Percentiles rank a stretch among this genome's conserved stretches.
Evolutionary conservation across 169 alveolate species (phyloP).

Genomic region (Besnoitia besnoiti): DNA sequence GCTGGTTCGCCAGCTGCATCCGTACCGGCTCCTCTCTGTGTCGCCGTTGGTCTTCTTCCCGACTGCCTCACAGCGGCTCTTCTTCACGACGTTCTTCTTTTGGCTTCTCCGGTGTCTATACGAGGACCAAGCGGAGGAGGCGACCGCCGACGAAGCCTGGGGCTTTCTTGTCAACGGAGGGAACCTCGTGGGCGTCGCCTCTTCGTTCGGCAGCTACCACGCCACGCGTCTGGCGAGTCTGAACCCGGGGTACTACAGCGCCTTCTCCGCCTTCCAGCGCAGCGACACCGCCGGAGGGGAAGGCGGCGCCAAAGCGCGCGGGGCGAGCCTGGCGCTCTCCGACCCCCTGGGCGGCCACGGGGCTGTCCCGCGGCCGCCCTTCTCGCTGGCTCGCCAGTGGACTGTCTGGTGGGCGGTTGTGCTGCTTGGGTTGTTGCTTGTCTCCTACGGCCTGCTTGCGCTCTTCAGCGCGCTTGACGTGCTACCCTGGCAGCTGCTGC

Average conservation of each 20-base stretch:
- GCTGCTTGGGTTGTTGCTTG: not conserved
- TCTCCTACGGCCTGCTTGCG: not conserved
- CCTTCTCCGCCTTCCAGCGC: not conserved
- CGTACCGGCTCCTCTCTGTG: not conserved
- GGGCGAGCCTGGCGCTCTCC: no score
- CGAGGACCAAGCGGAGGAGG: not conserved
- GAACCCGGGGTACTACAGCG: not conserved
- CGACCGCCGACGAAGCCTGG: not conserved
- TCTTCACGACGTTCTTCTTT: constrained; percentile 17
- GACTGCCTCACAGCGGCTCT: constrained; percentile 1
- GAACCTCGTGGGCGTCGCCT: not conserved
- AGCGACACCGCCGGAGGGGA: not conserved
- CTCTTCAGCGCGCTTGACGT: not conserved
- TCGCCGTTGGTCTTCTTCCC: constrained; percentile 7
- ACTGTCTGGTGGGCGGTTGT: not conserved
- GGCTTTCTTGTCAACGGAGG: not conserved
- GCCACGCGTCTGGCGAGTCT: not conserved
- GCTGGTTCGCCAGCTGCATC: constrained; percentile 1
- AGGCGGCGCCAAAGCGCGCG: not conserved
- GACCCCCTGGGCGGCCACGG: no score
- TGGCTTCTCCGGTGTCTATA: not conserved
- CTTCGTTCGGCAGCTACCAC: not conserved
- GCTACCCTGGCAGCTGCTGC: constrained; percentile 19
- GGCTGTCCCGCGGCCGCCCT: no score
- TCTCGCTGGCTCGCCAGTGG: constrained; percentile 2